Base-by-base conservation (phyloP, 495 filamentous ascomycete genomes). In the Penicillium samsonianum region DNA sequence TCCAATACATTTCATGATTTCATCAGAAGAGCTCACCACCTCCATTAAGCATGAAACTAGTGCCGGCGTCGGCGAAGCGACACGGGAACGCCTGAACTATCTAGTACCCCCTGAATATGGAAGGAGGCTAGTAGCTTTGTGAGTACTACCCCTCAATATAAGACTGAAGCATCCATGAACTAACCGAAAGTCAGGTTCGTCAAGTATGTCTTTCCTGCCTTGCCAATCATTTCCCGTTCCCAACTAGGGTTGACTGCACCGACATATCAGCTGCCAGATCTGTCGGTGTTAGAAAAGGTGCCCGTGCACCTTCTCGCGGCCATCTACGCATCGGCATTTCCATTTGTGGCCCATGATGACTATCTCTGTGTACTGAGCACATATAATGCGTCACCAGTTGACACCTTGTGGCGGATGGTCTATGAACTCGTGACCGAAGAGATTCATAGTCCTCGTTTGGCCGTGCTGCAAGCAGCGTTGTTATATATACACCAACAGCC, bases 1-100 rank as follows among this genome's bases (percentile, higher is more conserved):
- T 22, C 72, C 72, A 6, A 59, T 74, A 8, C 72, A 74, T 48
- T 74, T 71, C 35, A 65, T 74, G 54, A 67, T 74, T 22, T 63
- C 69, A 11, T 65, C 67, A 2, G 63, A 67, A n/a, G 60, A 66
- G 16, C 60, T 72, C 22, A 56, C 65, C 4, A 40, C 53, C 14
- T 26, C 51, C 8, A 43, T 59, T 49, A 68, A 72, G 46, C 48
- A 60, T 9, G 67, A 70, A 56, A 70, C 67, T 19, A 46, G 56
- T 42, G 66, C 61, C 26, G 55, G 59, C n/a, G 17, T 41, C 30
- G 46, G 60, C 38, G 54, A 64, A 26, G 53, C 58, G n/a, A 65
- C 64, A 16, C 68, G 63, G 1, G 64, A 71, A 10, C 63, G 62
- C 3, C 58, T 74, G 10, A 60, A 68, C 41, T 31, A 41, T 14